Evolutionary conservation across 1,284 basidiomycete genomes (phyloP).

Genomic region (Ganoderma boninense): DNA sequence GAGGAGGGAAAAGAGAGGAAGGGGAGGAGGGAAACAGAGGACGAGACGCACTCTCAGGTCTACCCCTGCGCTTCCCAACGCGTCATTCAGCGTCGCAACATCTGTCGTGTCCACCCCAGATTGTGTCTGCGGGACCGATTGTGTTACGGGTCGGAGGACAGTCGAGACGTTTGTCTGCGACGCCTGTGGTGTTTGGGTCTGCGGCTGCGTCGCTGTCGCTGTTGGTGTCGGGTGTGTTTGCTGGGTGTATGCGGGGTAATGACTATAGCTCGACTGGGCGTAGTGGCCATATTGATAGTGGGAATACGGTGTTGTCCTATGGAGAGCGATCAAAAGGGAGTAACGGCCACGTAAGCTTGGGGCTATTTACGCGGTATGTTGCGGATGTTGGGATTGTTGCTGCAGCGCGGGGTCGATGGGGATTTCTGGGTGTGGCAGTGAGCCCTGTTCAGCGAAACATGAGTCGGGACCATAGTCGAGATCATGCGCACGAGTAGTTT

Average conservation of each 20-base stretch:
- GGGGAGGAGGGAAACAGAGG: too few relatives aligned
- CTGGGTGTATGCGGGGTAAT: conserved; percentile 60
- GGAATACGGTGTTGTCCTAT: conserved; percentile 49
- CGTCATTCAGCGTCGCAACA: conserved; percentile 81
- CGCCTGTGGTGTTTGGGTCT: conserved; percentile 37
- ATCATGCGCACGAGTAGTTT: conserved; percentile 46
- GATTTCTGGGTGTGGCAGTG: conserved; percentile 51
- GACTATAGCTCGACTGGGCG: conserved; percentile 60
- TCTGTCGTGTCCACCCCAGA: conserved; percentile 63
- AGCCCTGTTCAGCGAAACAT: conserved; percentile 12
- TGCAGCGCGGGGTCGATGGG: conserved; percentile 76
- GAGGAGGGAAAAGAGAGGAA: too few relatives aligned
- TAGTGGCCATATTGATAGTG: conserved; percentile 57
- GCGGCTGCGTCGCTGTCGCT: conserved; percentile 41
- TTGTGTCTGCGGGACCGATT: conserved; percentile 22
- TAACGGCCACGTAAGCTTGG: neutral
- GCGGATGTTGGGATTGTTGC: conserved; percentile 59
- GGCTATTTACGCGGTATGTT: conserved; percentile 31
- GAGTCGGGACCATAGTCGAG: too few relatives aligned
- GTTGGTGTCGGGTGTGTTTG: conserved; percentile 48
- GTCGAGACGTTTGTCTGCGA: conserved; percentile 31
- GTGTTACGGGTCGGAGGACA: conserved; percentile 31
- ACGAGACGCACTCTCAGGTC: conserved; percentile 69
- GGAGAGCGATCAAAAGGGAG: conserved; percentile 22
- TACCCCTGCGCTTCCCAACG: conserved; percentile 83